A percentile compares a stretch with the other conserved stretches of the same genome.
Evolutionary conservation across 441 rosid species (phyloP).

Genomic region (Theobroma grandiflorum): DNA sequence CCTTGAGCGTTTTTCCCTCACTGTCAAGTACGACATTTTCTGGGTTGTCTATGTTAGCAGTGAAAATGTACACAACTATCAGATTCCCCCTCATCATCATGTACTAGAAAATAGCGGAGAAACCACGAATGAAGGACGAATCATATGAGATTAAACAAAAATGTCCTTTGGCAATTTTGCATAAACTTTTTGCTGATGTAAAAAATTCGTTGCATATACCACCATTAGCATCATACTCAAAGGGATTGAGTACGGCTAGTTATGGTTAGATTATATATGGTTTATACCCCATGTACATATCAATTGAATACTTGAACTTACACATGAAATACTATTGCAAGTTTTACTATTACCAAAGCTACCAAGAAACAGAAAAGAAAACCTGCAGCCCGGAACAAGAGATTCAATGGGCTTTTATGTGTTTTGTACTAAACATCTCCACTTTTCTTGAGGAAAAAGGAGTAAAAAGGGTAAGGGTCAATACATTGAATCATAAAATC

Average conservation of each 20-base stretch:
- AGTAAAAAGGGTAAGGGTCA: neutral
- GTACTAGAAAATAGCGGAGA: slow-evolving; percentile 28
- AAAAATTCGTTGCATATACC: neutral
- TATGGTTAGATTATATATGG: neutral
- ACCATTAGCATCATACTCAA: neutral
- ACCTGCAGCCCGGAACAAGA: neutral
- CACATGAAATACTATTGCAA: neutral
- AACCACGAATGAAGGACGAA: slow-evolving; percentile 25
- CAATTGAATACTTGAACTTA: neutral
- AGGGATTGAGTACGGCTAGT: neutral
- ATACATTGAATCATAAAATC: no score
- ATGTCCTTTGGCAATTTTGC: neutral
- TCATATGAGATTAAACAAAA: neutral
- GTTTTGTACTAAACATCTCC: neutral
- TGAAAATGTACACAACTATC: slow-evolving; percentile 26
- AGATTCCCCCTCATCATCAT: slow-evolving; percentile 15
- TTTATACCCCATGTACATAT: neutral
- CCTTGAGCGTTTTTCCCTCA: slow-evolving; percentile 40
- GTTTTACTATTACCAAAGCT: slow-evolving; percentile 4
- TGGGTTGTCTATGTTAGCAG: slow-evolving; percentile 52
- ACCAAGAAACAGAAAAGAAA: neutral
- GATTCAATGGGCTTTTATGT: neutral
- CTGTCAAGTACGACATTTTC: slow-evolving; percentile 55
- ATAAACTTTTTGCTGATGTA: neutral
- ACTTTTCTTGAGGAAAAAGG: neutral